These are phyloP conservation scores for Dactylellina haptotyla DNA, from an alignment of 2,329 filamentous ascomycete genomes.

Conservation along the genomic window DNA sequence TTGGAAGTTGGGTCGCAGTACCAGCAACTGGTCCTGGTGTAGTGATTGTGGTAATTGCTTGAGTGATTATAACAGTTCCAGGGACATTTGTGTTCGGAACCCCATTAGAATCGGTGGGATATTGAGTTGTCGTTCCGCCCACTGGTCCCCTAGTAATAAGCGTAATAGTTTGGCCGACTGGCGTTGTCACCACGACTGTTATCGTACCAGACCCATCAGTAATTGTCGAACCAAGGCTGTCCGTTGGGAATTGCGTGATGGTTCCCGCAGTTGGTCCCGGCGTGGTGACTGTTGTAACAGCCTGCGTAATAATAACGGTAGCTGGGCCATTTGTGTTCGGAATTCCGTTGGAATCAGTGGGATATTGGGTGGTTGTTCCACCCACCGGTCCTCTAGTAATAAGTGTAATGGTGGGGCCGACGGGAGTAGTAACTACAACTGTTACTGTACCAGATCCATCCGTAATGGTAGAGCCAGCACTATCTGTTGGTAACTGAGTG, in stretches of 20 bases:
- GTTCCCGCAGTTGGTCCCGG: neutral
- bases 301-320: neutral
- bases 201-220: neutral
- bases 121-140: neutral
- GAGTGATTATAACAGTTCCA: slow-evolving; percentile 1
- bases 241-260: neutral
- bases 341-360: neutral
- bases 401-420: neutral
- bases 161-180: neutral
- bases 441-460: too few species aligned
- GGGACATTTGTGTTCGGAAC: neutral
- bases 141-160: neutral
- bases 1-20: neutral
- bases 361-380: neutral
- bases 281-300: neutral
- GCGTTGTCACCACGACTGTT: neutral
- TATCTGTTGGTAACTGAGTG: neutral
- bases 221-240: neutral
- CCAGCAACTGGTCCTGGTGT: neutral
- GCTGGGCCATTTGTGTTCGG: neutral
- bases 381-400: neutral
- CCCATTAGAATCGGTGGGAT: neutral
- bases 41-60: neutral
- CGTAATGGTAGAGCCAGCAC: neutral
- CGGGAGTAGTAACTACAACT: neutral